Evolutionary conservation across 208 protist genomes (phyloP).

Genomic region (Leishmania mexicana): DNA sequence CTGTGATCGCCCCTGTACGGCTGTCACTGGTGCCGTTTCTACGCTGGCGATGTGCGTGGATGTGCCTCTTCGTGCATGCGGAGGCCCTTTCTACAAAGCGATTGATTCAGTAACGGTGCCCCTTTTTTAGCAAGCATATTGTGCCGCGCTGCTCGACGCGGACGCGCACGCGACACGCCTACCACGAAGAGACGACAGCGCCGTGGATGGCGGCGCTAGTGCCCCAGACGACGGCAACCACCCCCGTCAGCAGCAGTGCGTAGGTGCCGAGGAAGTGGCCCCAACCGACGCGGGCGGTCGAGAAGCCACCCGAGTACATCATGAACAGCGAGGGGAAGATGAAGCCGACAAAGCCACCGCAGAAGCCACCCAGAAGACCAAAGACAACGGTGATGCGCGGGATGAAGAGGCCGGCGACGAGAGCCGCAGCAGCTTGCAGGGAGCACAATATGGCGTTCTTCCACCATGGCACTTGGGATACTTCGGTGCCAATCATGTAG

Average conservation of each 20-base stretch:
- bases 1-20: neutral
- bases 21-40: neutral
- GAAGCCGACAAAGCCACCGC: constrained; percentile 76
- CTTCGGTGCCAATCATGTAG: constrained; percentile 42
- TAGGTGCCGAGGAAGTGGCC: constrained; percentile 61
- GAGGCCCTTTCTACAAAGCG: too few species aligned
- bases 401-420: constrained; percentile 75
- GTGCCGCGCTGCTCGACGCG: neutral
- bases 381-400: constrained; percentile 71
- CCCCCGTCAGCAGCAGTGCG: constrained; percentile 51
- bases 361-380: constrained; percentile 70
- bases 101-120: too few species aligned
- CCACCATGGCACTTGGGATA: constrained; percentile 45
- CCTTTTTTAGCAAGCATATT: neutral
- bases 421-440: constrained; percentile 29
- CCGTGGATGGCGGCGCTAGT: constrained; percentile 62
- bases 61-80: neutral
- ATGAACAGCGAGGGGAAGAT: constrained; percentile 75
- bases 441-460: constrained; percentile 47
- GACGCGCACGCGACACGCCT: neutral
- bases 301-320: constrained; percentile 12
- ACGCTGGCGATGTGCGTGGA: neutral
- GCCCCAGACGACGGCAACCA: constrained; percentile 68
- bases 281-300: constrained; percentile 34
- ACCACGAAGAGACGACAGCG: constrained; percentile 30